These are phyloP conservation scores for Nasturtium officinale DNA, from an alignment of 345 rosid species.

Conservation along the genomic window DNA sequence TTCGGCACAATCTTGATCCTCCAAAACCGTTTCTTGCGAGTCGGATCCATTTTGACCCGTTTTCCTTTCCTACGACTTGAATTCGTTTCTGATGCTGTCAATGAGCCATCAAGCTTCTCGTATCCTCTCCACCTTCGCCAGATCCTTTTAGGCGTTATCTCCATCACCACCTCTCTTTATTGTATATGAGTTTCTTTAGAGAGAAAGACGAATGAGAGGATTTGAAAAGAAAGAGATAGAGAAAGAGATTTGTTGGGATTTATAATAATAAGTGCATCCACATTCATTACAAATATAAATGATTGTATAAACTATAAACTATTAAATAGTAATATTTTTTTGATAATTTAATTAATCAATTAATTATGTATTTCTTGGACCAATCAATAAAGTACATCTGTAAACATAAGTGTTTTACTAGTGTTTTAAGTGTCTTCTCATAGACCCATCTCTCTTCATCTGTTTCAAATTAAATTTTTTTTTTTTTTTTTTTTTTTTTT, in stretches of 20 bases:
- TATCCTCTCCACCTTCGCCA: constrained; percentile 56
- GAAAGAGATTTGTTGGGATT: constrained; percentile 15
- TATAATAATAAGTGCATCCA: constrained; percentile 31
- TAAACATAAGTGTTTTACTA: too few species aligned
- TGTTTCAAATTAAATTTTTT: too few species aligned
- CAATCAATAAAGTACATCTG: too few species aligned
- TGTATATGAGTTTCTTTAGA: neutral
- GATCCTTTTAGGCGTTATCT: constrained; percentile 43
- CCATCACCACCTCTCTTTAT: constrained; percentile 23
- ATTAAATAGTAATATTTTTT: too few species aligned
- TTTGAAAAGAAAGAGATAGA: constrained; percentile 10
- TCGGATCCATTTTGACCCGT: constrained; percentile 36
- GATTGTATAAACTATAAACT: too few species aligned
- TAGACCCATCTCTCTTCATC: too few species aligned
- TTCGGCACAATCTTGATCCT: constrained; percentile 59
- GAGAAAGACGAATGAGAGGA: constrained; percentile 11
- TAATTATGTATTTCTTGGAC: too few species aligned
- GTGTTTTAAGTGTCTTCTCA: too few species aligned
- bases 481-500: too few species aligned
- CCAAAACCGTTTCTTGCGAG: constrained; percentile 48
- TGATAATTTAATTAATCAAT: too few species aligned
- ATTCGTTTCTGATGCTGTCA: neutral
- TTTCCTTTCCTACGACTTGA: constrained; percentile 28
- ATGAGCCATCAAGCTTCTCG: constrained; percentile 50
- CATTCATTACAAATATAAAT: too few species aligned